Percentiles rank a stretch among this genome's conserved stretches.
These are phyloP conservation scores for Chlorella ohadii DNA, from an alignment of 139 green algal species.

Conservation along the genomic window DNA sequence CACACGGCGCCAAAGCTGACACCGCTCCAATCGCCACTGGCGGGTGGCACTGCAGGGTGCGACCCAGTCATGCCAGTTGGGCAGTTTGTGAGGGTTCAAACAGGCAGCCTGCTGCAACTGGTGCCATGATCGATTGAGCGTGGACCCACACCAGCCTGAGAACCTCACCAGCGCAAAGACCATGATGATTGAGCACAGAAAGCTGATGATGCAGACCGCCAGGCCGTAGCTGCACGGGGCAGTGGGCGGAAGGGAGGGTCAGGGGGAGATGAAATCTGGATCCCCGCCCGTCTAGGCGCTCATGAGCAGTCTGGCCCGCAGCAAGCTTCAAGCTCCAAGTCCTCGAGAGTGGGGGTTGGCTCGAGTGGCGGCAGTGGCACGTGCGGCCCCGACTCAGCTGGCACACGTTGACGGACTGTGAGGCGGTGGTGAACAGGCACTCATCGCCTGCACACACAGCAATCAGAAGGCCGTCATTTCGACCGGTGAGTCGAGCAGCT, in stretches of 20 bases:
- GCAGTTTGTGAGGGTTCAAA: not conserved
- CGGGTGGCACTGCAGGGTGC: not conserved
- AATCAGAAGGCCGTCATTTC: too few relatives aligned
- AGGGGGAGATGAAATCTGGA: too few relatives aligned
- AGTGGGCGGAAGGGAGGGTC: not conserved
- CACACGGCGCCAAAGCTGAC: not conserved
- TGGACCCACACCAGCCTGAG: too few relatives aligned
- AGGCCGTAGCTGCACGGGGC: not conserved
- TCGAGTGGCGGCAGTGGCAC: not conserved
- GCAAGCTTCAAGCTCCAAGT: too few relatives aligned
- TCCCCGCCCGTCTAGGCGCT: too few relatives aligned
- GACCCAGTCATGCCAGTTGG: not conserved
- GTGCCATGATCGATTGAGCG: not conserved
- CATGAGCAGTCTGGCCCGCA: too few relatives aligned
- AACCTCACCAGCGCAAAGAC: constrained; percentile 9
- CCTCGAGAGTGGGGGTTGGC: too few relatives aligned
- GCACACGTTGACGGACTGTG: not conserved
- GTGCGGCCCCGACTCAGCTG: not conserved
- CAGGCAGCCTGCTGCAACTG: not conserved
- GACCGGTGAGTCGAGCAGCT: too few relatives aligned
- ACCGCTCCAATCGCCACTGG: not conserved
- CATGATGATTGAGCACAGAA: not conserved
- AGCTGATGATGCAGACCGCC: constrained; percentile 9
- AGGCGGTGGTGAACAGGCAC: not conserved
- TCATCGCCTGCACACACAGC: not conserved